phyloP scores from a whole-genome alignment of 148 eudicot species.

The Amaranthus cruentus region DNA sequence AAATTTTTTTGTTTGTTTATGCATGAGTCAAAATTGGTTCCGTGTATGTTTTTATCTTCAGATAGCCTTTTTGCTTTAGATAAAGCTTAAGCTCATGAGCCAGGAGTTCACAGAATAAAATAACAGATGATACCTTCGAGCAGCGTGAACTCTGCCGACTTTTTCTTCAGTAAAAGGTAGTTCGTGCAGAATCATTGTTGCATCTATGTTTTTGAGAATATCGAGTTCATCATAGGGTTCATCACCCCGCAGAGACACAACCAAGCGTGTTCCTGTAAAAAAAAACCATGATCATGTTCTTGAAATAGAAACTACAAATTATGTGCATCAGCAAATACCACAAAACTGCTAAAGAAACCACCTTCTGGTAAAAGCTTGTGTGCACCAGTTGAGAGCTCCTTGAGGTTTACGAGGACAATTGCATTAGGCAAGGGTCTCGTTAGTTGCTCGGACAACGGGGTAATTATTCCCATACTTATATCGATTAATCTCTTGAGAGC shows the following conservation, averaged over 20 bases:
- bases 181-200: conserved; percentile 60
- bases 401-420: conserved; percentile 71
- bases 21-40: no score
- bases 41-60: no score
- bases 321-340: neutral
- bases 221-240: conserved; percentile 72
- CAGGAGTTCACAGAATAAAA: neutral
- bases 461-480: conserved; percentile 85
- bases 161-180: conserved; percentile 63
- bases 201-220: conserved; percentile 62
- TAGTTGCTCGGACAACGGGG: conserved; percentile 88
- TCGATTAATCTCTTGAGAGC: conserved; percentile 93
- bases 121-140: conserved; percentile 52
- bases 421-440: conserved; percentile 94
- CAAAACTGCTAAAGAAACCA: conserved; percentile 17
- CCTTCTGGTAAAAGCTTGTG: conserved; percentile 94
- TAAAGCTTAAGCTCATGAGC: neutral
- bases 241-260: conserved; percentile 87
- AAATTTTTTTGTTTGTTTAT: no score
- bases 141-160: conserved; percentile 85
- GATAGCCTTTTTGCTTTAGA: neutral
- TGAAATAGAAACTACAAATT: neutral
- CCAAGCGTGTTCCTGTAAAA: conserved; percentile 79
- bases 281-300: conserved; percentile 4
- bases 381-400: conserved; percentile 73